Evolutionary conservation across 176 grass and related monocot genomes (phyloP), one percentile per base, ranked within the genome.

Genomic region (Tuctoria greenei): DNA sequence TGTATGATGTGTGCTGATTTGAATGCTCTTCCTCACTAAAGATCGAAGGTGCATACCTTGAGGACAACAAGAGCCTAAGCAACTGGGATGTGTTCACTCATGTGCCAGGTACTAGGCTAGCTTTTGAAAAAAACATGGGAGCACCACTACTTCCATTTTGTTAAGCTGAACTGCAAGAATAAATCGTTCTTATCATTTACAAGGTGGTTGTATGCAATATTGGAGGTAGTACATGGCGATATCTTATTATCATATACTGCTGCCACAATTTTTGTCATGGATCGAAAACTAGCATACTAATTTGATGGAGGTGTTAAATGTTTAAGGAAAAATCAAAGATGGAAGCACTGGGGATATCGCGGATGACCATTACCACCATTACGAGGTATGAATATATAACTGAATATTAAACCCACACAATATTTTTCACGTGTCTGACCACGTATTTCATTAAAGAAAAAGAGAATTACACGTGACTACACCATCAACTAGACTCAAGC

Each of bases 341-440:
- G 76, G 72, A 41, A 73, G 78, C 42, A 83, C 43, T 37, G 88
- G 92, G 70, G 88, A 94, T 75, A 17, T 86, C 52, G 88, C 88
- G 0, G 92, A 88, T 42, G 92, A 95, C 26, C 92, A 95, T 18
- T 95, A 91, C 51, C 86, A 95, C 77, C 86, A 54, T 16, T 95
- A 75, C 80, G 70, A 76, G 77, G 66, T 70, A 9, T 57, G 18
- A 46, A 46, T 15, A 14, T 10, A n/a, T n/a, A n/a, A n/a, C n/a
- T n/a, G n/a, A n/a, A n/a, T n/a, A n/a, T n/a, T n/a, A n/a, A n/a
- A n/a, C n/a, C n/a, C n/a, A n/a, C n/a, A n/a, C n/a, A n/a, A n/a
- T n/a, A n/a, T n/a, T n/a, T n/a, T n/a, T n/a, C n/a, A n/a, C n/a
- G n/a, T n/a, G n/a, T n/a, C n/a, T n/a, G n/a, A n/a, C n/a, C n/a